phyloP scores from a whole-genome alignment of 2,329 filamentous ascomycete genomes.

The Colletotrichum phormii region DNA sequence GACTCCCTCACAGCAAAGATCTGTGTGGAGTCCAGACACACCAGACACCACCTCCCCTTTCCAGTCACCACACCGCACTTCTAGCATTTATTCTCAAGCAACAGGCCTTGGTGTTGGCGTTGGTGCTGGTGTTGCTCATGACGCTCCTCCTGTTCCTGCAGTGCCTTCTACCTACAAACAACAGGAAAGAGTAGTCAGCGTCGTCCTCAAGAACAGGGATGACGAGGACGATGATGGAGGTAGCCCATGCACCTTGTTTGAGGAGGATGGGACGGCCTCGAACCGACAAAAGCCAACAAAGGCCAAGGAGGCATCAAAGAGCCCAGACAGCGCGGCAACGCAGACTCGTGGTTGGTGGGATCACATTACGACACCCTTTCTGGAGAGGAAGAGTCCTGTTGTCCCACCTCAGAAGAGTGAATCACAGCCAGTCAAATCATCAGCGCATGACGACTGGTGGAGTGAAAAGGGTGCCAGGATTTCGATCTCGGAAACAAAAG shows the following conservation, averaged over 20 bases:
- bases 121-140: conserved; percentile 39
- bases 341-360: conserved; percentile 83
- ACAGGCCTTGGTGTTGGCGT: conserved; percentile 49
- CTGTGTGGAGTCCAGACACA: conserved; percentile 72
- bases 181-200: conserved; percentile 45
- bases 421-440: conserved; percentile 42
- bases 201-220: conserved; percentile 50
- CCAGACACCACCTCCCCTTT: conserved; percentile 61
- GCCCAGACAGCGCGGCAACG: conserved; percentile 63
- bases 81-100: conserved; percentile 72
- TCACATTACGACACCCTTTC: conserved; percentile 78
- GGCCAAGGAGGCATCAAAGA: conserved; percentile 50
- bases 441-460: conserved; percentile 53
- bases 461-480: conserved; percentile 38
- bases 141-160: conserved; percentile 70
- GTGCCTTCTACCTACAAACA: conserved; percentile 60
- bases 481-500: neutral
- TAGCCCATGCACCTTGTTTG: conserved; percentile 75
- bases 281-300: conserved; percentile 52
- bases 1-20: conserved; percentile 54
- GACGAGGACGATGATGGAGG: conserved; percentile 63
- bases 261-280: conserved; percentile 69
- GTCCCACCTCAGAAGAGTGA: conserved; percentile 23
- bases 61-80: conserved; percentile 57
- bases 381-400: conserved; percentile 49